Percentiles rank a stretch among this genome's conserved stretches.
Evolutionary conservation across 306 rosid species (phyloP).

Genomic region (Quercus alba): DNA sequence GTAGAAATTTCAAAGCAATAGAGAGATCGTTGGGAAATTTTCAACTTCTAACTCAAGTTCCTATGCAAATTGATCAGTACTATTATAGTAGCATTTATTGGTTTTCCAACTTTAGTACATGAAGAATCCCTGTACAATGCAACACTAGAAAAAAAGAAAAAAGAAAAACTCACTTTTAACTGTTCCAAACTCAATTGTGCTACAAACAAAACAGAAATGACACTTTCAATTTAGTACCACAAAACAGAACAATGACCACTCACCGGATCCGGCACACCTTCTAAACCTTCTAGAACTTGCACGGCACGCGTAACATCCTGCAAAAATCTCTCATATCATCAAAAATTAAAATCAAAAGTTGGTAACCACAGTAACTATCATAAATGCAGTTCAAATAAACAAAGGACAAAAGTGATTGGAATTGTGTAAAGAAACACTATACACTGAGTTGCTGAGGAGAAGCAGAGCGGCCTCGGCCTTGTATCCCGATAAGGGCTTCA

Average conservation of each 20-base stretch:
- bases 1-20: not conserved
- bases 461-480: conserved; percentile 93
- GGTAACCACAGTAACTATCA: too few relatives aligned
- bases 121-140: too few relatives aligned
- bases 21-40: too few relatives aligned
- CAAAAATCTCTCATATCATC: not conserved
- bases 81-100: not conserved
- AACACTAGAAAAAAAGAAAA: too few relatives aligned
- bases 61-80: not conserved
- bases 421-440: not conserved
- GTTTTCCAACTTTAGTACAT: not conserved
- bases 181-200: not conserved
- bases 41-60: too few relatives aligned
- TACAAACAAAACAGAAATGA: not conserved
- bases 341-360: not conserved
- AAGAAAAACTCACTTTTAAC: too few relatives aligned
- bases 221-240: not conserved
- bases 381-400: not conserved
- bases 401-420: not conserved
- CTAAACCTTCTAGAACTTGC: conserved; percentile 53
- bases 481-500: conserved; percentile 73
- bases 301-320: conserved; percentile 79
- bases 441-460: conserved; percentile 77
- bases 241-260: conserved; percentile 11
- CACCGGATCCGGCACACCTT: conserved; percentile 86